A percentile compares a stretch with the other conserved stretches of the same genome.
phyloP scores from a whole-genome alignment of 2,329 filamentous ascomycete genomes.

The Epichloe gansuensis region DNA sequence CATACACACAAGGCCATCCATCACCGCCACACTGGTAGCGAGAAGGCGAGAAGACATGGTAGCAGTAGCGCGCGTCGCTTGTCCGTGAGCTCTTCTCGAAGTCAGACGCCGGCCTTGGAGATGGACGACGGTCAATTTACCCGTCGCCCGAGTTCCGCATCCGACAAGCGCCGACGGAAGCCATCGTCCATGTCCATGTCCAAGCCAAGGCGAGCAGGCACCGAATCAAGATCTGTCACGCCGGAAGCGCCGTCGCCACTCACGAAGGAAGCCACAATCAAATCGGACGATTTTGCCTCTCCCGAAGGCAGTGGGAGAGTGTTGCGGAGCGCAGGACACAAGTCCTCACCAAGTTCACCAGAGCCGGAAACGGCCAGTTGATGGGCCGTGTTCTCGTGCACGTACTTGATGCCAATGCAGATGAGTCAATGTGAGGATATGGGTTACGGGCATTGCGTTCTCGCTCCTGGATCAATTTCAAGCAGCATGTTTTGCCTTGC shows the following conservation, averaged over 20 bases:
- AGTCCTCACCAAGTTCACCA: neutral
- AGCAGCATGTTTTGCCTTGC: too few species aligned
- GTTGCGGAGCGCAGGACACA: constrained; percentile 12
- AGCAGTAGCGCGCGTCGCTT: constrained; percentile 40
- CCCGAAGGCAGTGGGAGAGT: constrained; percentile 11
- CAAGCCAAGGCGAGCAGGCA: constrained; percentile 30
- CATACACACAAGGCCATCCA: constrained; percentile 24
- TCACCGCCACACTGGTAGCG: constrained; percentile 27
- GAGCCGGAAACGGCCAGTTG: neutral
- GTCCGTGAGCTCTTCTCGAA: constrained; percentile 39
- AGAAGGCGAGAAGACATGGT: constrained; percentile 36
- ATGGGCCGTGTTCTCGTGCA: neutral
- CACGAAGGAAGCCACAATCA: constrained; percentile 31
- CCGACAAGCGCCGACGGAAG: constrained; percentile 42
- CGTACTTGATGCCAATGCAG: neutral
- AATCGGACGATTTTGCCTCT: constrained; percentile 11
- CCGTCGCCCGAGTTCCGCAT: constrained; percentile 35
- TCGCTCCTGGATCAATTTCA: neutral
- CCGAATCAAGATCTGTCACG: constrained; percentile 40
- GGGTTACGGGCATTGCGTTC: neutral
- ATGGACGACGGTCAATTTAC: constrained; percentile 27
- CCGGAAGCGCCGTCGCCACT: constrained; percentile 43
- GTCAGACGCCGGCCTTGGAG: constrained; percentile 36
- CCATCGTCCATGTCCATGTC: constrained; percentile 24
- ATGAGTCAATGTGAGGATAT: neutral